These are phyloP conservation scores for Paecilomyces sp. DNA, from an alignment of 2,329 filamentous ascomycete species.

Conservation along the genomic window DNA sequence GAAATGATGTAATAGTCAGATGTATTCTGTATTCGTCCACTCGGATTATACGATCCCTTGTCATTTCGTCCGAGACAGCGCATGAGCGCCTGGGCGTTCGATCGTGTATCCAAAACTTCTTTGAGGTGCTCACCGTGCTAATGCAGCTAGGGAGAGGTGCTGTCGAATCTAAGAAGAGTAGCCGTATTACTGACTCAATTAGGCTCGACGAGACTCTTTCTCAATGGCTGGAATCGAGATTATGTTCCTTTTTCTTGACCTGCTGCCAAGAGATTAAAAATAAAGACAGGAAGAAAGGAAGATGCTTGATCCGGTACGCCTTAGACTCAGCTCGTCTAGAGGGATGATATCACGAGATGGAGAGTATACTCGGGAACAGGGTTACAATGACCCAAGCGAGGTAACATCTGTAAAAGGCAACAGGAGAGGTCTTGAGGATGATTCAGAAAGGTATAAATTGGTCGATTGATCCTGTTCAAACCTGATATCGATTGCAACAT, in stretches of 20 bases:
- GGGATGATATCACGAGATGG: background rate
- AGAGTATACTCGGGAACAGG: background rate
- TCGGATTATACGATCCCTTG: background rate
- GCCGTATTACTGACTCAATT: background rate
- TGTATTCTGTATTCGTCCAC: background rate
- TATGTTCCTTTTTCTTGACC: background rate
- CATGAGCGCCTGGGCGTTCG: background rate
- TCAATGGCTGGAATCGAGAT: background rate
- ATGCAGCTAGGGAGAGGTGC: background rate
- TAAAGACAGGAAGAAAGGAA: background rate
- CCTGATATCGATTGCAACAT: background rate
- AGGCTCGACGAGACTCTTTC: background rate
- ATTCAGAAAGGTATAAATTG: background rate
- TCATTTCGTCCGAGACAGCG: background rate
- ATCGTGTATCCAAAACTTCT: background rate
- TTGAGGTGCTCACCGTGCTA: background rate
- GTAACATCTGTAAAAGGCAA: background rate
- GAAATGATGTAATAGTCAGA: background rate
- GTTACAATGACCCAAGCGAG: background rate
- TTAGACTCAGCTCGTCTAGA: background rate
- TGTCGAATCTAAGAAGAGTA: background rate
- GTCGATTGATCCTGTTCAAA: background rate
- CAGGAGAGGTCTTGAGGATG: background rate
- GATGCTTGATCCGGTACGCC: background rate
- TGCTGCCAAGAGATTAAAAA: background rate